Evolutionary conservation across 352 stramenopile genomes (phyloP).

Genomic region (Phytophthora litchii): DNA sequence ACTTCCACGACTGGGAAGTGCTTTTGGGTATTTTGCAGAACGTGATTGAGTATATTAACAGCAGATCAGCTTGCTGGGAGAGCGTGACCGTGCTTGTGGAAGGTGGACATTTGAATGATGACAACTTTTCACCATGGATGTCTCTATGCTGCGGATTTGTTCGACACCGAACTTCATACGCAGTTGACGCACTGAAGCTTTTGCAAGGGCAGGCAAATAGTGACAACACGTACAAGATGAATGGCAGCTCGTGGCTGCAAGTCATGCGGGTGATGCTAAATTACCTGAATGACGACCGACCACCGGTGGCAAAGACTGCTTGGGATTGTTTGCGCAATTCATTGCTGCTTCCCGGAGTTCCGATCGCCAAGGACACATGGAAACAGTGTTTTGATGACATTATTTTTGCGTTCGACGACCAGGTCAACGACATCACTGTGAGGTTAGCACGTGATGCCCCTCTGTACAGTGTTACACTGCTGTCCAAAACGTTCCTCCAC

Average conservation of each 20-base stretch:
- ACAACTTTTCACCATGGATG: conserved; percentile 86
- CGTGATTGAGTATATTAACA: conserved; percentile 82
- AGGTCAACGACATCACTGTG: conserved; percentile 66
- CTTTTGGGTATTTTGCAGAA: conserved; percentile 77
- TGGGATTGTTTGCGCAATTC: conserved; percentile 89
- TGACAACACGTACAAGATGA: conserved; percentile 76
- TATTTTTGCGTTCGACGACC: conserved; percentile 89
- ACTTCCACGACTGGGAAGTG: conserved; percentile 82
- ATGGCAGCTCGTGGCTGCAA: conserved; percentile 76
- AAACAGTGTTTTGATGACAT: conserved; percentile 87
- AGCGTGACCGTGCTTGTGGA: conserved; percentile 76
- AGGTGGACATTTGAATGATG: conserved; percentile 71
- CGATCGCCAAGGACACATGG: conserved; percentile 78
- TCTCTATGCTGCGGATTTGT: conserved; percentile 80
- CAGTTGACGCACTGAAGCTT: conserved; percentile 75
- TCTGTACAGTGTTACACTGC: conserved; percentile 82
- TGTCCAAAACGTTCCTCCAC: conserved; percentile 90
- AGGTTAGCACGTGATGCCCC: conserved; percentile 64
- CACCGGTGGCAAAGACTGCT: conserved; percentile 76
- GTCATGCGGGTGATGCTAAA: conserved; percentile 88
- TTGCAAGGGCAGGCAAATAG: conserved; percentile 78
- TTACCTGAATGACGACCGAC: conserved; percentile 82
- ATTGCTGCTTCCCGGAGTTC: conserved; percentile 70
- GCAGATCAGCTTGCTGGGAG: conserved; percentile 74
- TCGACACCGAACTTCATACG: conserved; percentile 77